Conservation (phyloP, 805 yeast species). For the Wickerhamiella occidentalis region DNA sequence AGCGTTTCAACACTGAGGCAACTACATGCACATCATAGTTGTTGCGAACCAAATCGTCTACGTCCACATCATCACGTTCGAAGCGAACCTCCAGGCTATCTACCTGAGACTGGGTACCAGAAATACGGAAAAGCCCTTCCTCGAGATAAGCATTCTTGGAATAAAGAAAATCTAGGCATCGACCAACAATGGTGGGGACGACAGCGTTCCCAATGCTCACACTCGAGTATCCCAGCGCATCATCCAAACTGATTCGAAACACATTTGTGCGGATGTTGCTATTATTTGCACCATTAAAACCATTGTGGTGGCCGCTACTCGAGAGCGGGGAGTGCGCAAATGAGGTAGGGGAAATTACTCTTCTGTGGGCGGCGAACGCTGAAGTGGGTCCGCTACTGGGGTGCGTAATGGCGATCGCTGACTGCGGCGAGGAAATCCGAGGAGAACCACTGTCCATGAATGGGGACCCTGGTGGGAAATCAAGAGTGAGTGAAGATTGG, state of each 20-base stretch:
- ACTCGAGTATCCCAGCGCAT: constrained; percentile 42
- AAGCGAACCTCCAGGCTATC: constrained; percentile 57
- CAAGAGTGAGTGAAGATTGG: constrained; percentile 4
- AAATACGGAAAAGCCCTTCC: constrained; percentile 82
- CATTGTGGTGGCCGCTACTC: neutral
- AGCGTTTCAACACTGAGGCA: constrained; percentile 74
- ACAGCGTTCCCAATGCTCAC: constrained; percentile 33
- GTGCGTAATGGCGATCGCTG: constrained; percentile 10
- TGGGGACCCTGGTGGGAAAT: neutral
- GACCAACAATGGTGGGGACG: constrained; percentile 63
- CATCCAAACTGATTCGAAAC: constrained; percentile 54
- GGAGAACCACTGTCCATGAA: neutral
- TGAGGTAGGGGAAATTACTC: constrained; percentile 8
- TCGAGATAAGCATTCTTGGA: constrained; percentile 62
- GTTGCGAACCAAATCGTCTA: constrained; percentile 16
- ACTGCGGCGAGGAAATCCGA: constrained; percentile 1
- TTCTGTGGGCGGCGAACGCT: constrained; percentile 8
- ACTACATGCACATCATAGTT: constrained; percentile 65
- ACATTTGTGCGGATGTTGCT: constrained; percentile 6
- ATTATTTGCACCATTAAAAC: neutral
- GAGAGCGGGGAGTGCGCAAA: constrained; percentile 9
- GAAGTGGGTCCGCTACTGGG: constrained; percentile 9
- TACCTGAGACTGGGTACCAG: constrained; percentile 56
- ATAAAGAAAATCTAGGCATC: constrained; percentile 60
- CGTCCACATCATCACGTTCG: constrained; percentile 22